A percentile compares a stretch with the other conserved stretches of the same genome.
phyloP scores from a whole-genome alignment of 192 early-diverging fungal genomes.

The Dissophora ornata region DNA sequence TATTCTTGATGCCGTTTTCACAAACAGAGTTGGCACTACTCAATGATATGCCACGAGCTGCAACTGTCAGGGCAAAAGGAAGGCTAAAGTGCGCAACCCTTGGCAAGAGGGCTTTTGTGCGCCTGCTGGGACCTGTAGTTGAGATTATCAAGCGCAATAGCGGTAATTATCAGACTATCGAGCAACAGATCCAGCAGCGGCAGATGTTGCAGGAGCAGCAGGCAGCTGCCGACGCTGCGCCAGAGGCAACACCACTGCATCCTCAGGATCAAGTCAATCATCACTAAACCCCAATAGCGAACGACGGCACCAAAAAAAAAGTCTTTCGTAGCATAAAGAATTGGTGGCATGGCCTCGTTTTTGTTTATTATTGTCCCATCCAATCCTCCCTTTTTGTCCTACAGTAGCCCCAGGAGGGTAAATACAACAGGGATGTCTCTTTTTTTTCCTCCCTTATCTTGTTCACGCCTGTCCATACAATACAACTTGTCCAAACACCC shows the following conservation, averaged over 20 bases:
- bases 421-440: constrained; percentile 1
- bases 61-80: constrained; percentile 88
- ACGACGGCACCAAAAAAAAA: neutral
- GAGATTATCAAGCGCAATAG: constrained; percentile 97
- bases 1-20: no score
- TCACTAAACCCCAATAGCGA: no score
- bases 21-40: constrained; percentile 90
- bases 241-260: constrained; percentile 6
- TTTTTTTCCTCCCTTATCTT: no score
- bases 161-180: constrained; percentile 82
- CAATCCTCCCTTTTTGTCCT: neutral
- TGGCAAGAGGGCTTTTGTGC: constrained; percentile 94
- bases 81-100: constrained; percentile 95
- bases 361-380: neutral
- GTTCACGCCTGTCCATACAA: neutral
- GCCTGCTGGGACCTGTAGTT: constrained; percentile 93
- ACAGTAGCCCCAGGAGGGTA: constrained; percentile 17
- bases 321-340: neutral
- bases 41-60: constrained; percentile 93
- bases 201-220: constrained; percentile 40
- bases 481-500: neutral
- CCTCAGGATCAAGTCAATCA: constrained; percentile 25
- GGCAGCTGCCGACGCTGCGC: constrained; percentile 12
- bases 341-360: neutral
- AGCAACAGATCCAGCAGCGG: constrained; percentile 54